These are phyloP conservation scores for Brasilioporus rufonigricans DNA, from an alignment of 768 basidiomycete genomes.

Conservation along the genomic window DNA sequence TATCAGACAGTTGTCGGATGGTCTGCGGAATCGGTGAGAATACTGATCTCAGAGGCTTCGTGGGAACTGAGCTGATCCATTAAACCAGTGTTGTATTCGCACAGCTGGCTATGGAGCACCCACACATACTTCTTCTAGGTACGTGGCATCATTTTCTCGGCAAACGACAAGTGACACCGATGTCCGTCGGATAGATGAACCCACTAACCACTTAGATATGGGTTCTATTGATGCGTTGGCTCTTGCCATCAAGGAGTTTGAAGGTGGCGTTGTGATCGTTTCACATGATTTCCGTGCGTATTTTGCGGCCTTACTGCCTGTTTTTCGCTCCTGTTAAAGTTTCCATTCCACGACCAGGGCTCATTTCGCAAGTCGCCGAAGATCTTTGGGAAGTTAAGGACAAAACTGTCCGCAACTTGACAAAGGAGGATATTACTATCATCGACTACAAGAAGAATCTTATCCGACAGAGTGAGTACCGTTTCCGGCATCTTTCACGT, in stretches of 20 bases:
- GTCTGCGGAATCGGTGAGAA: slow-evolving; percentile 86
- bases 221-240: slow-evolving; percentile 96
- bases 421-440: slow-evolving; percentile 88
- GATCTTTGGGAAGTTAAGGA: slow-evolving; percentile 99
- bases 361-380: slow-evolving; percentile 97
- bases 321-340: slow-evolving; percentile 8
- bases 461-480: slow-evolving; percentile 66
- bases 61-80: slow-evolving; percentile 12
- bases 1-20: slow-evolving; percentile 94
- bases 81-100: slow-evolving; percentile 84
- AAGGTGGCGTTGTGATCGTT: slow-evolving; percentile 98
- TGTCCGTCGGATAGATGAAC: slow-evolving; percentile 60
- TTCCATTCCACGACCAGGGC: slow-evolving; percentile 45
- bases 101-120: slow-evolving; percentile 95
- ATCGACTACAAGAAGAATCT: slow-evolving; percentile 91
- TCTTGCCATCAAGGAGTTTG: slow-evolving; percentile 91
- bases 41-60: slow-evolving; percentile 5
- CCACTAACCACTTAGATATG: slow-evolving; percentile 98
- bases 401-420: slow-evolving; percentile 88
- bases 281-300: slow-evolving; percentile 97
- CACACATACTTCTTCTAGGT: slow-evolving; percentile 89
- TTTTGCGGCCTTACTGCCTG: slow-evolving; percentile 2
- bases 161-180: slow-evolving; percentile 3
- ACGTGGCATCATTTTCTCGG: slow-evolving; percentile 25
- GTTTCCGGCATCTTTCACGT: background rate